Base-by-base conservation (phyloP, 2,329 filamentous ascomycete genomes). In the Magnaporthiopsis poae region DNA sequence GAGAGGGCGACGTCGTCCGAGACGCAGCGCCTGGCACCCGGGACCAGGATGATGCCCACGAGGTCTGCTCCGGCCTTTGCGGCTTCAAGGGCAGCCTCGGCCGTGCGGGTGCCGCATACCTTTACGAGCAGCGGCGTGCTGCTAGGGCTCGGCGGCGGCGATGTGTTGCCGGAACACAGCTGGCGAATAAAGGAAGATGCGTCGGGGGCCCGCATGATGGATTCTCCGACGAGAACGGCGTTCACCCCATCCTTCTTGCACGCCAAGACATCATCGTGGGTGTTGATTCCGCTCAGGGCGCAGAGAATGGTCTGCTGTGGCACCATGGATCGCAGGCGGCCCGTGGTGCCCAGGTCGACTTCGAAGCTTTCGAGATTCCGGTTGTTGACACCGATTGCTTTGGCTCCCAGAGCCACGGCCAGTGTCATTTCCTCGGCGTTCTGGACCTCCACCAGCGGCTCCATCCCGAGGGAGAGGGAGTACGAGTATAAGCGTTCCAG, bases 311-410 rank as follows among this genome's bases (percentile, higher is more conserved):
- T 96, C 66, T 87, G 89, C 69, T 90, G 86, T 2, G 92, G 90
- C 3, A 97, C 93, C 80, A 94, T 89, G 73, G 88, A 89, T 78
- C 96, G 91, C 63, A 99, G 80, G 31, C 94, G 88, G 73, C 90
- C 92, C 1, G 94, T 96, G 0, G 94, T 99, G 68, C 90, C 88
- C 69, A 99, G 85, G 75, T 99, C 96, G 27, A 99, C 95, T 75
- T 98, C 93, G 72, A 99, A 99, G 73, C 89, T 98, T 71, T 94
- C 94, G 15, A 99, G 83, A 74, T 99, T 96, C 66, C 95, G 88
- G 80, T 99, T 99, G 80, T 99, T 99, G 71, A 99, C 95, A 33
- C 95, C 95, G 72, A 99, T 96, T 56, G 92, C 94, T 77, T 93
- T 90, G 29, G 95, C 86, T 13, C 94, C 95, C 29, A 99, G 83